Percentiles rank a stretch among this genome's conserved stretches.
These are phyloP conservation scores for Backusella liffmaniae DNA, from an alignment of 192 early-diverging fungal species.

Conservation along the genomic window DNA sequence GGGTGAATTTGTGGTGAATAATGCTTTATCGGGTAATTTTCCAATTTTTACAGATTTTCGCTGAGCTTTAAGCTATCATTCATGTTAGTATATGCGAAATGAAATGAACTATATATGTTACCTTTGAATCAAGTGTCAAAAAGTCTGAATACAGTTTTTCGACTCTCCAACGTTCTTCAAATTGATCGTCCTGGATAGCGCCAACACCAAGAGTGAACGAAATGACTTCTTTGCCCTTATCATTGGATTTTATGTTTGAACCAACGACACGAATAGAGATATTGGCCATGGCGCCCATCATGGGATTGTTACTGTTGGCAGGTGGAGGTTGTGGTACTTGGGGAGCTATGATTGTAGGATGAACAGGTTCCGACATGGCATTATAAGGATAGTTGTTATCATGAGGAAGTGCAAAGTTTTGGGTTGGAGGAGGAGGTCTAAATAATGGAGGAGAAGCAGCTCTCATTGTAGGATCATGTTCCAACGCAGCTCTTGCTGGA, in stretches of 20 bases:
- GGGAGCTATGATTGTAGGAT: not conserved
- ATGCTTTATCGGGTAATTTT: conserved; percentile 78
- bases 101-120: conserved; percentile 30
- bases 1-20: conserved; percentile 79
- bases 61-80: conserved; percentile 10
- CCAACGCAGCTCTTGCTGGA: conserved; percentile 10
- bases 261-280: conserved; percentile 5
- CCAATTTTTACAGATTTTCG: conserved; percentile 54
- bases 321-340: not conserved
- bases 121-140: conserved; percentile 74
- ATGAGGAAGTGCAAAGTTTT: not conserved
- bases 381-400: not conserved
- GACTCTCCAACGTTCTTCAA: conserved; percentile 72
- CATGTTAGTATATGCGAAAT: not conserved
- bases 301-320: not conserved
- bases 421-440: not conserved
- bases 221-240: conserved; percentile 71
- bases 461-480: conserved; percentile 19
- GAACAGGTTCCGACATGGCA: not conserved
- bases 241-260: conserved; percentile 54
- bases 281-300: not conserved
- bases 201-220: conserved; percentile 53
- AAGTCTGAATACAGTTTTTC: conserved; percentile 92
- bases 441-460: conserved; percentile 20
- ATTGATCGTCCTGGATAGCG: conserved; percentile 27